Percentiles rank a stretch among this genome's conserved stretches.
These are phyloP conservation scores for Pachyrhizus erosus DNA, from an alignment of 306 rosid species.

Conservation along the genomic window DNA sequence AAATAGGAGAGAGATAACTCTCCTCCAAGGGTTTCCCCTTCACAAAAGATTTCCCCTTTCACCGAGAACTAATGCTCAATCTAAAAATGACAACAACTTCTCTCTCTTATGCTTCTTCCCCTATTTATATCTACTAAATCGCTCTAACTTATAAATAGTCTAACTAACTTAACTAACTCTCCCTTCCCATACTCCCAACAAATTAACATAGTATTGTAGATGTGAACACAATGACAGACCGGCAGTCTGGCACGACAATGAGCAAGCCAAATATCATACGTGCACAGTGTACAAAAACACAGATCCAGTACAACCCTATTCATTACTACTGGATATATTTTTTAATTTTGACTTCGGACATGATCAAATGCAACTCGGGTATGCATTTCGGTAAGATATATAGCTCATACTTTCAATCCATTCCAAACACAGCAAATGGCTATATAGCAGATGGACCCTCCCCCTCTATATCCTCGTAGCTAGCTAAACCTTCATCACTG, in stretches of 20 bases:
- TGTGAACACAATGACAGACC: background rate
- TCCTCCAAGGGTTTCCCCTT: too few relatives aligned
- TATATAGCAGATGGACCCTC: background rate
- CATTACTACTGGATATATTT: background rate
- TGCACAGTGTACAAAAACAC: background rate
- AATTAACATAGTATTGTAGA: background rate
- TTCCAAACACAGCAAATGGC: background rate
- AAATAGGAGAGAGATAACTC: too few relatives aligned
- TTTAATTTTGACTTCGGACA: background rate
- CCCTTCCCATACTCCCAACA: too few relatives aligned
- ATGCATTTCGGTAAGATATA: background rate
- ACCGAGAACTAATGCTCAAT: too few relatives aligned
- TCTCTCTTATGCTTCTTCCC: too few relatives aligned
- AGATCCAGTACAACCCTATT: background rate
- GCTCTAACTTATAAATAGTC: too few relatives aligned
- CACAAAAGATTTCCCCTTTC: too few relatives aligned
- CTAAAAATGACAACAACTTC: too few relatives aligned
- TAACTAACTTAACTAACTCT: too few relatives aligned
- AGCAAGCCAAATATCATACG: background rate
- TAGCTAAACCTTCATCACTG: background rate
- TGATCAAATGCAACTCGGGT: background rate
- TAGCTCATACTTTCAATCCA: background rate
- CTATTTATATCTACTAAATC: too few relatives aligned
- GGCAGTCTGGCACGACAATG: background rate
- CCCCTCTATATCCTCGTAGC: background rate